Base-by-base conservation (phyloP, 1,139 yeast species). In the Candida tropicalis region DNA sequence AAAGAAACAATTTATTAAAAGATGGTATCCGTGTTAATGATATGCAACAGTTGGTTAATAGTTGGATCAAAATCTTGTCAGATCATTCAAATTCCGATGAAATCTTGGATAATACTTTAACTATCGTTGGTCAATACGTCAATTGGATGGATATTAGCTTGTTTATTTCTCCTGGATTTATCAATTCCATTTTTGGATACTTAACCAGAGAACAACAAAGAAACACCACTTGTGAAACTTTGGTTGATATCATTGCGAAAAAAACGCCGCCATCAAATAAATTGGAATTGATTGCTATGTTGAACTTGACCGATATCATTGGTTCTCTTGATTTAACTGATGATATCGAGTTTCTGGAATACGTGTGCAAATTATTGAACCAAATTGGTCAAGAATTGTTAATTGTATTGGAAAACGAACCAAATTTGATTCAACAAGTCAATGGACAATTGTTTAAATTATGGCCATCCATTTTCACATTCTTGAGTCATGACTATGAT, bases 91-190 rank as follows among this genome's bases (percentile, higher is more conserved):
- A 51, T 17, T 49, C 74, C 8, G 60, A 59, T 33, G 86, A 77
- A 16, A 78, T 85, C 38, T 60, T 84, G 44, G 80, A 77, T 47
- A 76, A 78, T 45, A 70, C 83, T n/a, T 72, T 89, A 44, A 73
- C 74, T 43, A 82, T 83, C 44, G 79, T 93, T 44, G 98, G 97
- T 6, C 82, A 82, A 17, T 95, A 87, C 75, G 87, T 90, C 23
- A 84, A 91, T 24, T 95, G 99, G 99, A 89, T 93, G 65, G 99
- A 95, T 58, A 87, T 93, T 49, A 74, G 83, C 24, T 70, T 93
- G 49, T 84, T 95, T 47, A 79, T 91, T 27, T 81, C 82, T 41
- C 78, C 83, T 16, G 79, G 80, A 35, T 85, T 81, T 56, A 74
- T 90, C 53, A 71, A 74, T 39, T 62, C 80, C 39, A 76, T 95